Percentiles rank a stretch among this genome's conserved stretches.
Evolutionary conservation across 176 grass and related monocot genomes (phyloP).

Genomic region (Ensete glaucum): DNA sequence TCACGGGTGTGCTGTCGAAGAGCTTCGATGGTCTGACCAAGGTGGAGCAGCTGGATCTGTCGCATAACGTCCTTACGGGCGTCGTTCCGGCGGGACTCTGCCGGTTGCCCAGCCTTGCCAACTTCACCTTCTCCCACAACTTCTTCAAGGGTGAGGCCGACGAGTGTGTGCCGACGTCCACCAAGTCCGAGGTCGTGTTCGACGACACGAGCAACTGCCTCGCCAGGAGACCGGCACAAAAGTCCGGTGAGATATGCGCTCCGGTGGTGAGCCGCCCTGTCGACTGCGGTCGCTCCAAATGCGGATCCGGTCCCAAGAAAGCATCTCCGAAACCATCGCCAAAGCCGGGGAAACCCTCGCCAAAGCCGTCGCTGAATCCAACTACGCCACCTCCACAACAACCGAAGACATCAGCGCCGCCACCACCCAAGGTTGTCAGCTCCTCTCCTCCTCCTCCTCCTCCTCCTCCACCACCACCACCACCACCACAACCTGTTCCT

Average conservation of each 20-base stretch:
- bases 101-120: slow-evolving; percentile 20
- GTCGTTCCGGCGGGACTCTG: slow-evolving; percentile 18
- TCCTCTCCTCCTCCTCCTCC: slow-evolving; percentile 2
- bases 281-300: slow-evolving; percentile 25
- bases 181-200: slow-evolving; percentile 4
- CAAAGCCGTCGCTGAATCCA: background rate
- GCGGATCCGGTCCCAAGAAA: slow-evolving; percentile 2
- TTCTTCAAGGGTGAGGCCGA: slow-evolving; percentile 30
- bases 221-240: slow-evolving; percentile 20
- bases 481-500: slow-evolving; percentile 3
- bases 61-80: slow-evolving; percentile 33
- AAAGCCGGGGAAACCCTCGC: background rate
- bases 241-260: slow-evolving; percentile 1
- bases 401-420: background rate
- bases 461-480: slow-evolving; percentile 12
- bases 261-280: slow-evolving; percentile 27
- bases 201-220: slow-evolving; percentile 29
- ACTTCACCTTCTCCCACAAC: slow-evolving; percentile 37
- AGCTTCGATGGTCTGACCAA: slow-evolving; percentile 20
- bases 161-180: slow-evolving; percentile 12
- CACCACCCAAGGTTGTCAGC: no score
- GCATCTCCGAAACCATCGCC: background rate
- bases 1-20: slow-evolving; percentile 28
- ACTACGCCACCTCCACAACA: slow-evolving; percentile 7
- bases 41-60: slow-evolving; percentile 27